Conservation (phyloP, 495 filamentous ascomycete species). For the Annulohypoxylon bovei region DNA sequence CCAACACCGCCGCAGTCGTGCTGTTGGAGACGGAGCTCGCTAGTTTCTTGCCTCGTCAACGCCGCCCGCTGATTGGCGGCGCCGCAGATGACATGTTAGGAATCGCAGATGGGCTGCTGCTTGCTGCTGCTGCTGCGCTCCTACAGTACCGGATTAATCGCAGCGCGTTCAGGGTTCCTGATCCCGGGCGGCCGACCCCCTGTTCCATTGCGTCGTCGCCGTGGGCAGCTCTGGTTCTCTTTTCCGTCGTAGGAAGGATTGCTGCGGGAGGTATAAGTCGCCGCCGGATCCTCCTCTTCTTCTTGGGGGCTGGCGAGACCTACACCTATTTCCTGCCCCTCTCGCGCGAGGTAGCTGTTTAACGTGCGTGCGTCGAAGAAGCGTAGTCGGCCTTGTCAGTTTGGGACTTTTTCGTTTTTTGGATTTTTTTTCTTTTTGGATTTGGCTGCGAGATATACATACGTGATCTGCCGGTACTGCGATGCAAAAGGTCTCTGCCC, state of each 20-base stretch:
- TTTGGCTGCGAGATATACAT: slow-evolving; percentile 7
- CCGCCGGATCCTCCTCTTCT: neutral
- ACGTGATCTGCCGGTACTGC: slow-evolving; percentile 7
- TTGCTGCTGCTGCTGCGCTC: too few species aligned
- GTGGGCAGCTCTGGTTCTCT: too few species aligned
- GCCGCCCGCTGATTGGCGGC: slow-evolving; percentile 24
- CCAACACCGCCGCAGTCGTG: slow-evolving; percentile 22
- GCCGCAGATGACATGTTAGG: slow-evolving; percentile 3
- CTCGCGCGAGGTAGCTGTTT: slow-evolving; percentile 19
- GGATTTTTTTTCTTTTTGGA: neutral
- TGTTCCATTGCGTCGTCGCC: slow-evolving; percentile 34
- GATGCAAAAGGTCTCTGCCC: neutral
- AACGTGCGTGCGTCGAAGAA: slow-evolving; percentile 7
- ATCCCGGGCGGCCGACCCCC: slow-evolving; percentile 23
- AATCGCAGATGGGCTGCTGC: slow-evolving; percentile 14
- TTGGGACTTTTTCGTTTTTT: too few species aligned
- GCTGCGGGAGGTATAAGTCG: too few species aligned
- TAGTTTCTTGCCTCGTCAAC: slow-evolving; percentile 1
- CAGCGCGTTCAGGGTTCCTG: slow-evolving; percentile 14
- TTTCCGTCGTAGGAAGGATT: too few species aligned
- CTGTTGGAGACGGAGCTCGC: slow-evolving; percentile 17
- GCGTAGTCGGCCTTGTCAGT: slow-evolving; percentile 6
- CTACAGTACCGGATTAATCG: slow-evolving; percentile 37
- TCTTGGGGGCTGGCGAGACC: slow-evolving; percentile 14
- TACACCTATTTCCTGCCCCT: slow-evolving; percentile 8